Conservation (phyloP, 2,329 filamentous ascomycete species). For the Sporothrix brunneoviolacea region DNA sequence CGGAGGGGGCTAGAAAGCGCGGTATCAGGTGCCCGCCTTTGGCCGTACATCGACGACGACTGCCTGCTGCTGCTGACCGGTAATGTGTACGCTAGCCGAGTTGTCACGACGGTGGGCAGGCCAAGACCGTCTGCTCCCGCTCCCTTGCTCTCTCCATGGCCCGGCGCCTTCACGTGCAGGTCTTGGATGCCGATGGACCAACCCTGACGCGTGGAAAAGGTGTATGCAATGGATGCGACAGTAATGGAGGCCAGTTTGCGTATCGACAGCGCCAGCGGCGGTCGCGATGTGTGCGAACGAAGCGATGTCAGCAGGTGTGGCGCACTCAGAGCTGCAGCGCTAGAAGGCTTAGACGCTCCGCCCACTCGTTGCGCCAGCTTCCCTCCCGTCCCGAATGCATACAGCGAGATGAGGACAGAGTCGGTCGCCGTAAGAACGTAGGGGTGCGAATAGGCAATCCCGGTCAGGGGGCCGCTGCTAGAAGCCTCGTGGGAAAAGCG, state of each 20-base stretch:
- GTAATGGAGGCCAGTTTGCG: slow-evolving; percentile 58
- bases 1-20: background rate
- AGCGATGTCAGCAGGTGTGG: slow-evolving; percentile 68
- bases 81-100: slow-evolving; percentile 34
- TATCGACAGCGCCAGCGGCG: slow-evolving; percentile 76
- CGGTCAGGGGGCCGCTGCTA: slow-evolving; percentile 58
- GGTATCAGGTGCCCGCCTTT: background rate
- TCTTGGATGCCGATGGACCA: slow-evolving; percentile 95
- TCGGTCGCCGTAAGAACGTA: slow-evolving; percentile 75
- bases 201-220: slow-evolving; percentile 67
- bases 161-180: slow-evolving; percentile 50
- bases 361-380: background rate
- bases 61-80: slow-evolving; percentile 22
- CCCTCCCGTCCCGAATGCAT: slow-evolving; percentile 46
- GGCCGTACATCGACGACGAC: background rate
- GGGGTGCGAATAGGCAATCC: slow-evolving; percentile 65
- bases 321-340: slow-evolving; percentile 20
- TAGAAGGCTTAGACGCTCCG: background rate
- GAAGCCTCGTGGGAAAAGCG: slow-evolving; percentile 56
- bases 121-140: background rate
- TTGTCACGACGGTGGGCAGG: slow-evolving; percentile 30
- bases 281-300: slow-evolving; percentile 69
- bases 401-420: slow-evolving; percentile 68
- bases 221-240: slow-evolving; percentile 82
- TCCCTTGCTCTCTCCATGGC: background rate